Percentiles rank a stretch among this genome's conserved stretches.
Conservation (phyloP, 805 yeast species). For the Maudiozyma bulderi region DNA sequence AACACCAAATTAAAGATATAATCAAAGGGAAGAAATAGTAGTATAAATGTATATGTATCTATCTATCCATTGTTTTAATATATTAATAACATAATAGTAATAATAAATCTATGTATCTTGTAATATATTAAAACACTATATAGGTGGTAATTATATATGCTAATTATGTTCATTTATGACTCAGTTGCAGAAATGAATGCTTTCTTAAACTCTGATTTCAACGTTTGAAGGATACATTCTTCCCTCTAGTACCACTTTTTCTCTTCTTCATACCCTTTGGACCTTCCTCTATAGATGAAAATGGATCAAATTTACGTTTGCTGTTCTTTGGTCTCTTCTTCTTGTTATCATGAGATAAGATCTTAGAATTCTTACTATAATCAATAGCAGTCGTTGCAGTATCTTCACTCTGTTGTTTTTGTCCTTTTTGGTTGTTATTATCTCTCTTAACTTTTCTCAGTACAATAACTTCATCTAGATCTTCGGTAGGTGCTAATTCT, state of each 20-base stretch:
- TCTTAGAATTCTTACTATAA: constrained; percentile 36
- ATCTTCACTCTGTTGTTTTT: constrained; percentile 2
- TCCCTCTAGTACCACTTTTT: constrained; percentile 17
- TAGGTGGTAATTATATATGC: too few species aligned
- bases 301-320: constrained; percentile 53
- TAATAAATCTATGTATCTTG: too few species aligned
- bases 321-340: constrained; percentile 10
- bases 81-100: too few species aligned
- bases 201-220: constrained; percentile 2
- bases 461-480: constrained; percentile 34
- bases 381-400: constrained; percentile 31
- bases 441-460: constrained; percentile 25
- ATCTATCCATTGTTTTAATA: too few species aligned
- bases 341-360: constrained; percentile 21
- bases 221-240: constrained; percentile 24
- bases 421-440: constrained; percentile 3
- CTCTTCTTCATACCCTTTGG: constrained; percentile 45
- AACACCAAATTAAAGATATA: neutral
- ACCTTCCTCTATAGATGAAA: constrained; percentile 38
- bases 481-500: constrained; percentile 7
- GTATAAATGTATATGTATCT: neutral
- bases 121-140: too few species aligned
- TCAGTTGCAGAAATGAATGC: too few species aligned
- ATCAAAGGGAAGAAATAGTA: too few species aligned
- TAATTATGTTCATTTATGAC: too few species aligned